These are phyloP conservation scores for Cucumis melo DNA, from an alignment of 306 rosid genomes.

Conservation along the genomic window DNA sequence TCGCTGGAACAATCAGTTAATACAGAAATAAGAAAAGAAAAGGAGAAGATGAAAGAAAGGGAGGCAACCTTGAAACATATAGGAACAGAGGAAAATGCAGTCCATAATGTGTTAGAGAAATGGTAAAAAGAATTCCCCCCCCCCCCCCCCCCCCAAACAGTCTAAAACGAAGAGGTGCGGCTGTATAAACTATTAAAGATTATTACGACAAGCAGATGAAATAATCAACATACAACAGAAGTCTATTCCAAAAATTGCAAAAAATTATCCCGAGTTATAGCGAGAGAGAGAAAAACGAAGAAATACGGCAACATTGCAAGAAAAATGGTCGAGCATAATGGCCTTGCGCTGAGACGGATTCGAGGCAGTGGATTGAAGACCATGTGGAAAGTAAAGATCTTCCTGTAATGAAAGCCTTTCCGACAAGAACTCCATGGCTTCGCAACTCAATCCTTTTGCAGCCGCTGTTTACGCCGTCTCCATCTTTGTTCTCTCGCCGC, in stretches of 20 bases:
- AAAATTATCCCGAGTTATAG: not conserved
- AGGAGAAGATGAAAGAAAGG: not conserved
- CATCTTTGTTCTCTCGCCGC: not conserved
- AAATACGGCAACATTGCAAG: slow-evolving; percentile 62
- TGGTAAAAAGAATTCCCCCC: not conserved
- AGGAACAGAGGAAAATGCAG: not conserved
- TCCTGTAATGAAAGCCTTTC: slow-evolving; percentile 59
- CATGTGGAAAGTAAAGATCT: slow-evolving; percentile 72
- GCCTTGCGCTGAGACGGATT: slow-evolving; percentile 62
- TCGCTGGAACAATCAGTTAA: not conserved
- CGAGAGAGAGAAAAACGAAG: slow-evolving; percentile 16
- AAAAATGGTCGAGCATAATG: slow-evolving; percentile 62
- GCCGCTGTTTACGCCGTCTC: not conserved
- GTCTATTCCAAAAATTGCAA: not conserved
- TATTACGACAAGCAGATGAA: not conserved
- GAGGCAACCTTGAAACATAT: not conserved
- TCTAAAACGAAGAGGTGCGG: not conserved
- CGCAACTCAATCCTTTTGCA: not conserved
- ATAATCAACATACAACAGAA: not conserved
- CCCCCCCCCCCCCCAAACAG: not conserved
- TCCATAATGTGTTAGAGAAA: not conserved
- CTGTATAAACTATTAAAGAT: not conserved
- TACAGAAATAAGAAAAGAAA: not conserved
- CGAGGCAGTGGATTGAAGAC: slow-evolving; percentile 37
- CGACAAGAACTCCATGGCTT: slow-evolving; percentile 56